These are phyloP conservation scores for Nevesoporus exiguus DNA, from an alignment of 768 basidiomycete species.

Conservation along the genomic window DNA sequence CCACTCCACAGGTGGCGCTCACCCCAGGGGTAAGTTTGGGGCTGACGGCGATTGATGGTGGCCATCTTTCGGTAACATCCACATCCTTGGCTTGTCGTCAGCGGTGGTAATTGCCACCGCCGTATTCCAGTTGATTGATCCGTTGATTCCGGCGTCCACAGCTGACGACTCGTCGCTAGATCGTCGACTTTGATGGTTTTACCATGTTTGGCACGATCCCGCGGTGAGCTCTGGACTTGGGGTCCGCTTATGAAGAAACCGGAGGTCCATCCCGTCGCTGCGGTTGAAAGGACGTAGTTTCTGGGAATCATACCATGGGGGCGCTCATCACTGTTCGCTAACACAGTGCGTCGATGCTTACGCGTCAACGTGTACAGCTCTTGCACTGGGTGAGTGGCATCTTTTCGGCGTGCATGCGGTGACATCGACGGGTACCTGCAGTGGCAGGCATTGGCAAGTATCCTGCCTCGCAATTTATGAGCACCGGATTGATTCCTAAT, in stretches of 20 bases:
- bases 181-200: not conserved
- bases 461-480: not conserved
- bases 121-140: not conserved
- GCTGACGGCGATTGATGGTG: too few species aligned
- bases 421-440: not conserved
- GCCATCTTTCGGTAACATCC: not conserved
- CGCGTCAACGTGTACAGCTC: not conserved
- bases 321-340: not conserved
- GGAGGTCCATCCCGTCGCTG: too few species aligned
- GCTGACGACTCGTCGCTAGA: not conserved
- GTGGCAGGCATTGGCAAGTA: conserved; percentile 3
- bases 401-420: not conserved
- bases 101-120: not conserved
- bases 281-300: not conserved
- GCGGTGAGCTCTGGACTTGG: not conserved
- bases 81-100: not conserved
- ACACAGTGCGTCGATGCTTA: not conserved
- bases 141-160: not conserved
- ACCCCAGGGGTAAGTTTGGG: too few species aligned
- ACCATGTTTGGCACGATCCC: not conserved
- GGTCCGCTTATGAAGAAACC: too few species aligned
- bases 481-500: not conserved
- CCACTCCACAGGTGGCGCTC: too few species aligned
- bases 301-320: conserved; percentile 4
- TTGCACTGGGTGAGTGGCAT: too few species aligned